phyloP scores from a whole-genome alignment of 371 early-diverging fungal genomes.

The Coemansia sp. region DNA sequence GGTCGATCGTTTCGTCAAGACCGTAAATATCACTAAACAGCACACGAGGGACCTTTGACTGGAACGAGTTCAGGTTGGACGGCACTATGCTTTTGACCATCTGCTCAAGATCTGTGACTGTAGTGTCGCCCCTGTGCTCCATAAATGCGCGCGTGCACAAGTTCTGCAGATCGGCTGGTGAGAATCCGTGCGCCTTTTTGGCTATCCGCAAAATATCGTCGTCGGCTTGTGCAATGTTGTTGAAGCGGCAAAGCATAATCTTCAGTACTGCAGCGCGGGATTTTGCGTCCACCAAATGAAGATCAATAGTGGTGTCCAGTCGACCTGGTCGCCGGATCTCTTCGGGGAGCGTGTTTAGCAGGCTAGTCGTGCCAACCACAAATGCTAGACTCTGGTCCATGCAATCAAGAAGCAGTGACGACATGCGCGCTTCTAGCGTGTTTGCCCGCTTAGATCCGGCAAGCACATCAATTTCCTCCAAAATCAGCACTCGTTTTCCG shows the following conservation, averaged over 20 bases:
- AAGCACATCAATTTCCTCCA: conserved; percentile 52
- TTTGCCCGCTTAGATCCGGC: conserved; percentile 20
- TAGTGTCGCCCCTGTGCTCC: conserved; percentile 59
- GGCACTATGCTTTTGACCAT: conserved; percentile 14
- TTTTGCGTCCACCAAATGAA: conserved; percentile 24
- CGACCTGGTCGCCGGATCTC: conserved; percentile 49
- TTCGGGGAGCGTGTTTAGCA: conserved; percentile 18
- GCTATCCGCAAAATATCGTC: conserved; percentile 22
- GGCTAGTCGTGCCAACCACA: conserved; percentile 47
- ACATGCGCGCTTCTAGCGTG: conserved; percentile 48
- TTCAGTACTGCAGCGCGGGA: conserved; percentile 38
- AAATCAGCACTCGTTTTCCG: conserved; percentile 26
- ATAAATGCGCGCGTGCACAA: conserved; percentile 63
- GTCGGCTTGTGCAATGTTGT: conserved; percentile 1
- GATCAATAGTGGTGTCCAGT: conserved; percentile 27
- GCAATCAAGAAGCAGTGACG: conserved; percentile 42
- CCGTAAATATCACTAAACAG: conserved; percentile 68
- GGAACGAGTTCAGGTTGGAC: conserved; percentile 26
- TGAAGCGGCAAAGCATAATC: conserved; percentile 35
- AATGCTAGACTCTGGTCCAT: conserved; percentile 32
- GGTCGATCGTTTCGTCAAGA: conserved; percentile 61
- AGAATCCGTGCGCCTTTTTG: conserved; percentile 56
- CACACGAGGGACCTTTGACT: conserved; percentile 59
- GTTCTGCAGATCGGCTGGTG: conserved; percentile 70
- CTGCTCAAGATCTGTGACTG: conserved; percentile 43